Percentiles rank a stretch among this genome's conserved stretches.
Conservation (phyloP, 306 rosid species). For the Sindora glabra region DNA sequence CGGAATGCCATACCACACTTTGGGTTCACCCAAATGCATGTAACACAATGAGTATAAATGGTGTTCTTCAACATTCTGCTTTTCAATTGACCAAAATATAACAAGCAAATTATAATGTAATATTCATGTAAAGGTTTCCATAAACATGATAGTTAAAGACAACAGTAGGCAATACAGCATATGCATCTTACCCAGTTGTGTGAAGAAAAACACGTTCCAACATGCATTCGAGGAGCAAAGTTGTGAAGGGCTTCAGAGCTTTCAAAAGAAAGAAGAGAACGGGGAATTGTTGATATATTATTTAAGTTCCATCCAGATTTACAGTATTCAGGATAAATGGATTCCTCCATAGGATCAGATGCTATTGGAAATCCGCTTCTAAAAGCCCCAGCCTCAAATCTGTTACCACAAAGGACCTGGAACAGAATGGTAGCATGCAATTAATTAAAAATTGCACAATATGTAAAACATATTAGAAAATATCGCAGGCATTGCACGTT, state of each 20-base stretch:
- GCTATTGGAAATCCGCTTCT: conserved; percentile 62
- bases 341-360: conserved; percentile 19
- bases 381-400: conserved; percentile 31
- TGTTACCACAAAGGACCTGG: conserved; percentile 54
- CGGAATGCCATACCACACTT: conserved; percentile 70
- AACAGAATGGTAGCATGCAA: conserved; percentile 20
- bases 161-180: background rate
- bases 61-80: conserved; percentile 84
- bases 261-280: conserved; percentile 85
- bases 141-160: background rate
- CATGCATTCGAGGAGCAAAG: conserved; percentile 37
- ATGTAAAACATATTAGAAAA: conserved; percentile 16
- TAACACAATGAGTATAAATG: conserved; percentile 55
- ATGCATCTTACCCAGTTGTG: conserved; percentile 59
- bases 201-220: conserved; percentile 90
- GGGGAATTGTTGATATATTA: conserved; percentile 35
- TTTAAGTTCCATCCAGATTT: conserved; percentile 84
- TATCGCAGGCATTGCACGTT: conserved; percentile 14
- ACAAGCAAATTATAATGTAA: background rate
- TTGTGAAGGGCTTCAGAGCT: conserved; percentile 31
- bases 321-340: conserved; percentile 30
- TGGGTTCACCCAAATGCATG: conserved; percentile 76
- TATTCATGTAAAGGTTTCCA: too few species aligned
- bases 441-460: conserved; percentile 20
- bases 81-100: background rate